These are phyloP conservation scores for Diplocarpon rosae DNA, from an alignment of 2,329 filamentous ascomycete species.

Conservation along the genomic window DNA sequence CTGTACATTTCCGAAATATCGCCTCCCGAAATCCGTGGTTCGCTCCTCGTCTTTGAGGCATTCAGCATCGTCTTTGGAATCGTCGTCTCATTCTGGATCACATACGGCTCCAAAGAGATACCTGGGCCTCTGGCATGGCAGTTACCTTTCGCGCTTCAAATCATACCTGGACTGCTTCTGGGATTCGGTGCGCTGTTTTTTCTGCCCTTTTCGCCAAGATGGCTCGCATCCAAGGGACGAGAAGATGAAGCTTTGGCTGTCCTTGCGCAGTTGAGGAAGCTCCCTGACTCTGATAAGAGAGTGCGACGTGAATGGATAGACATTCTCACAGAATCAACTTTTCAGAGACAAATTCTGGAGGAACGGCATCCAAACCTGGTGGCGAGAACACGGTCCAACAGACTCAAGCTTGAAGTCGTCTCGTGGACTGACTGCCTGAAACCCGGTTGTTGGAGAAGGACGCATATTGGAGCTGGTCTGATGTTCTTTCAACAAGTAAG, in stretches of 20 bases:
- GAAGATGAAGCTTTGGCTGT: constrained; percentile 37
- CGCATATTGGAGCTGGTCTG: constrained; percentile 32
- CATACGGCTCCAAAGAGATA: constrained; percentile 29
- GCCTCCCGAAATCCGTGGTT: constrained; percentile 51
- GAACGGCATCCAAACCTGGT: neutral
- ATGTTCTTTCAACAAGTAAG: constrained; percentile 37
- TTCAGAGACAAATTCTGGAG: constrained; percentile 1
- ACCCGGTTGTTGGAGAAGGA: constrained; percentile 34
- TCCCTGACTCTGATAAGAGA: constrained; percentile 30
- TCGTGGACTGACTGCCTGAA: constrained; percentile 33
- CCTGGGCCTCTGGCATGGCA: constrained; percentile 29
- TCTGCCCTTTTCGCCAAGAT: constrained; percentile 35
- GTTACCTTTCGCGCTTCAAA: constrained; percentile 36
- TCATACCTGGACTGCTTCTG: constrained; percentile 35
- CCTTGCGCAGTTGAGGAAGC: constrained; percentile 33
- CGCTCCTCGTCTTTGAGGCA: constrained; percentile 53
- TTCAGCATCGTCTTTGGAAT: constrained; percentile 47
- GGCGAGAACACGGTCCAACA: constrained; percentile 26
- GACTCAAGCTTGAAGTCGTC: constrained; percentile 31
- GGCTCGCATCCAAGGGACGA: constrained; percentile 34
- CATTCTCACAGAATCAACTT: constrained; percentile 36
- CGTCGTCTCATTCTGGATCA: constrained; percentile 37
- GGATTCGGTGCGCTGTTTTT: constrained; percentile 33
- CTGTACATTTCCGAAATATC: constrained; percentile 41
- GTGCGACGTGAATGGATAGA: constrained; percentile 35